Evolutionary conservation across 2,329 filamentous ascomycete genomes (phyloP), one percentile per base, ranked within the genome.

Genomic region (Alternaria rosae): DNA sequence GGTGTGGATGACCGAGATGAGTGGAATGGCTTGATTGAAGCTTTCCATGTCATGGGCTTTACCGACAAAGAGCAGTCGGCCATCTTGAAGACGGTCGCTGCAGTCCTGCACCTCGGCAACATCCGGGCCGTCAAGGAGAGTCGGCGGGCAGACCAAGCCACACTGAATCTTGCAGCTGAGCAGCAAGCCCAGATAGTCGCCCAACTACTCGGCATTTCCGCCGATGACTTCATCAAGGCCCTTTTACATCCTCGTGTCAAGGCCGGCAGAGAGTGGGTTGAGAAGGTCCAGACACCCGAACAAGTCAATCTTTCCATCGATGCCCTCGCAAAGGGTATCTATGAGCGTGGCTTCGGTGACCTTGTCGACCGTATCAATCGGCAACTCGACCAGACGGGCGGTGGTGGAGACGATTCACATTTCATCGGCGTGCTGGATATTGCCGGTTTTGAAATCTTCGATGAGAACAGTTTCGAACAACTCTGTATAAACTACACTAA

Each of bases 401-500:
- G 92, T 76, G 90, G 91, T 10, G 85, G 90, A 51, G 94, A 99
- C 62, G 94, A 98, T 75, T 94, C 92, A 2, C 91, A 92, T 73
- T 99, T 99, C 80, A 99, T 99, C 69, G 95, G 95, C 56, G 95
- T 99, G 9, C 89, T 99, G 43, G 95, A 99, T 87, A 99, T 99
- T 80, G 96, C 96, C 67, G 95, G 95, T 63, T 99, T 99, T 80
- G 95, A 99, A 77, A 99, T 99, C 61, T 99, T 99, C 70, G 95
- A 99, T 78, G 95, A 94, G 83, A 99, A 99, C 83, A 97, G 92
- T 68, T 99, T 99, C 74, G 95, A 99, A 79, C 95, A 99, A 81
- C 88, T 99, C 8, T 99, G 95, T 82, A 99, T 99, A 86, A 99
- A 99, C 84, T 99, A 98, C 76, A 96, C 98, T 76, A 99, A 99